Percentiles rank a stretch among this genome's conserved stretches.
Evolutionary conservation across 2,329 filamentous ascomycete species (phyloP).

Genomic region (Plenodomus biglobosus): DNA sequence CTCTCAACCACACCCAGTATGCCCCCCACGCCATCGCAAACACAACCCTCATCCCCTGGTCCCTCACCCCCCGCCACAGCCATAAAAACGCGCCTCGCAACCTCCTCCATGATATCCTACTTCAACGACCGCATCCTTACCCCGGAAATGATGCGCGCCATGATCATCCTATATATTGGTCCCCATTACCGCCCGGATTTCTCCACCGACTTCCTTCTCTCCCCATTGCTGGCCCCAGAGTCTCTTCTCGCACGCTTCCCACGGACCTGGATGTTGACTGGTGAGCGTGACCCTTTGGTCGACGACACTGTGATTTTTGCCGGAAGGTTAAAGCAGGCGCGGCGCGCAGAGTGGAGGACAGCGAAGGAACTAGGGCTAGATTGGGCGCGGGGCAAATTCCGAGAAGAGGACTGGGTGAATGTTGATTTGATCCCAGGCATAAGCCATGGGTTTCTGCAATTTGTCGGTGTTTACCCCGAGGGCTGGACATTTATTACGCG

Average conservation of each 20-base stretch:
- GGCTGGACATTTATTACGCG: constrained; percentile 85
- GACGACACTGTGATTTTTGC: constrained; percentile 98
- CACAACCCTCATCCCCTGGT: constrained; percentile 25
- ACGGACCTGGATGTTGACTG: constrained; percentile 90
- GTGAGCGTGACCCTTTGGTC: constrained; percentile 90
- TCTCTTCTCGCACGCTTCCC: constrained; percentile 81
- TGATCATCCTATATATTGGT: constrained; percentile 97
- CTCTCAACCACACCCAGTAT: constrained; percentile 15
- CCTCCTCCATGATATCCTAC: constrained; percentile 96
- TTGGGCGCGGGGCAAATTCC: constrained; percentile 59
- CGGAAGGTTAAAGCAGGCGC: constrained; percentile 80
- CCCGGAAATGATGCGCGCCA: constrained; percentile 97
- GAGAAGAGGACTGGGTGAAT: constrained; percentile 75
- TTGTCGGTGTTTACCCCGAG: constrained; percentile 82
- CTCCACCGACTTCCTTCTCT: constrained; percentile 84
- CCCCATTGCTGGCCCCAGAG: constrained; percentile 86
- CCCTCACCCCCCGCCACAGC: constrained; percentile 49
- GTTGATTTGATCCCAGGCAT: constrained; percentile 85
- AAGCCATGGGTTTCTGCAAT: constrained; percentile 91
- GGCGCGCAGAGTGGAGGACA: constrained; percentile 58
- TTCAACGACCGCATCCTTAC: constrained; percentile 94
- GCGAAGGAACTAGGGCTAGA: constrained; percentile 59
- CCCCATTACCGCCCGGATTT: constrained; percentile 93
- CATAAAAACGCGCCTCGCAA: constrained; percentile 83
- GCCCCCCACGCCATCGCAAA: constrained; percentile 22